Evolutionary conservation across 257 asterid species (phyloP).

Genomic region (Marsdenia floribunda): DNA sequence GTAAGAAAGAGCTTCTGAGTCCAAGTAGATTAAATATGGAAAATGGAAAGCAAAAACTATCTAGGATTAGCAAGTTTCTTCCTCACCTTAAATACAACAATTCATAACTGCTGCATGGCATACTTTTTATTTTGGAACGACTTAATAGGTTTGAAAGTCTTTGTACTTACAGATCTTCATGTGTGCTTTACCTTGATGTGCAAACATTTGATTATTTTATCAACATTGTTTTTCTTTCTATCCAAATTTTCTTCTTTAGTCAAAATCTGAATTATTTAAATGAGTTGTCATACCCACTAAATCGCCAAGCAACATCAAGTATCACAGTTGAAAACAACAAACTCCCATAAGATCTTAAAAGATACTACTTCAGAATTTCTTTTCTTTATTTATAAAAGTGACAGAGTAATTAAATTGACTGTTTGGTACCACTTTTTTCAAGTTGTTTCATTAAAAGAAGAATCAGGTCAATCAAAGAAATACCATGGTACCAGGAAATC

Average conservation of each 20-base stretch:
- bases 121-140: neutral
- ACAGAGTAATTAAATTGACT: neutral
- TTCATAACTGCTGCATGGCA: neutral
- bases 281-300: neutral
- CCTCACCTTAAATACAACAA: neutral
- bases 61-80: neutral
- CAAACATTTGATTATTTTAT: neutral
- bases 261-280: neutral
- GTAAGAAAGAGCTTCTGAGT: neutral
- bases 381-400: neutral
- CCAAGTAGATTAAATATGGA: neutral
- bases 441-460: too few relatives aligned
- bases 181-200: neutral
- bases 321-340: neutral
- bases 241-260: neutral
- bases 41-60: neutral
- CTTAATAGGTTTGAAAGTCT: neutral
- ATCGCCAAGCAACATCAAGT: neutral
- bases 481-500: neutral
- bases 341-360: neutral
- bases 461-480: neutral
- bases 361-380: neutral
- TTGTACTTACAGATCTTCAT: neutral
- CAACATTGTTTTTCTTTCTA: neutral
- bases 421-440: neutral